Base-by-base conservation (phyloP, 306 rosid genomes). In the Oemleria cerasiformis region DNA sequence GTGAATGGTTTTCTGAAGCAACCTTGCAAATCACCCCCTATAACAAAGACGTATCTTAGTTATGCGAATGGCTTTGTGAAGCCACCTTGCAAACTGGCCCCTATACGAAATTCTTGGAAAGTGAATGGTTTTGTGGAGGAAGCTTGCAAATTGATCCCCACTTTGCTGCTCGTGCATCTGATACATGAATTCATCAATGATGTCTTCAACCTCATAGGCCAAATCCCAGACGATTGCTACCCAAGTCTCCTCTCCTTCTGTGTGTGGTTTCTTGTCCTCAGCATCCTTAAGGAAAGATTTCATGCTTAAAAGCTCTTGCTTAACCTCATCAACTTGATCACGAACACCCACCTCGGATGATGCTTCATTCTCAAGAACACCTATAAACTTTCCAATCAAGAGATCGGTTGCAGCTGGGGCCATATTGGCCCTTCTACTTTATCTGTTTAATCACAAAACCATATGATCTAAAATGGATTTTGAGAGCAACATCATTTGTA, bases 151-250 rank as follows among this genome's bases (percentile, higher is more conserved):
- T 51, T 10, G 23, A 5, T 44, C 65, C 64, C 25, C 43, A 57
- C 23, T 40, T 41, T 17, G 23, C 23, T 43, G 56, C 16, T 57
- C 30, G 57, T 43, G 21, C 42, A 17, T 14, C 0, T 25, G 56
- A 5, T 67, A 67, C 57, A 44, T 43, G 67, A 71, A 71, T 45
- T 57, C 75, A 23, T 70, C 65, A 15, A 64, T 73, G 40, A 63
- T 42, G 9, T 73, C 71, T 63, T 64, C 77, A 25, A 64, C 64
- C 36, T 63, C 55, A 39, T 45, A 45, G 50, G 50, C 50, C n/a
- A n/a, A n/a, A n/a, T n/a, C n/a, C n/a, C n/a, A n/a, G n/a, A n/a
- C n/a, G n/a, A n/a, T n/a, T n/a, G n/a, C 58, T 23, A 4, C 49
- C 48, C 43, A 73, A 41, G 11, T 73, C 71, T 39, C 70, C 30